phyloP scores from a whole-genome alignment of 352 stramenopile species.

The Globisporangium spiculum region DNA sequence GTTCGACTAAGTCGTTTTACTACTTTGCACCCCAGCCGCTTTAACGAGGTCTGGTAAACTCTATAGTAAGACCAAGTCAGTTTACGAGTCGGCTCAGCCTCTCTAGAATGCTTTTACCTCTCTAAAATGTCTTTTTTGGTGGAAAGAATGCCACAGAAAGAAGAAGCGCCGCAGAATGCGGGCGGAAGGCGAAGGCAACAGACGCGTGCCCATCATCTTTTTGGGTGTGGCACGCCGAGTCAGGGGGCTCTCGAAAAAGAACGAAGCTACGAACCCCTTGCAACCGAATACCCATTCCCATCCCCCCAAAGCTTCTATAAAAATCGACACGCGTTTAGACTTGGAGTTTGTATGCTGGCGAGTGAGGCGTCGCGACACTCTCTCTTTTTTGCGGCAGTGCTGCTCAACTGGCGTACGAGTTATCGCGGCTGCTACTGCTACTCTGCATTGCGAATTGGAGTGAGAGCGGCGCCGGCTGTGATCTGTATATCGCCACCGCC shows the following conservation, averaged over 20 bases:
- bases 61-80: background rate
- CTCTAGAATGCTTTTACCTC: too few relatives aligned
- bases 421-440: too few relatives aligned
- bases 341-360: constrained; percentile 7
- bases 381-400: background rate
- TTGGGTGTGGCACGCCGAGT: constrained; percentile 11
- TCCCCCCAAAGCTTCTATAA: constrained; percentile 11
- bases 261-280: background rate
- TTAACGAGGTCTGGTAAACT: background rate
- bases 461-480: too few relatives aligned
- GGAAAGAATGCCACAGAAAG: background rate
- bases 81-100: background rate
- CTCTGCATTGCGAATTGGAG: too few relatives aligned
- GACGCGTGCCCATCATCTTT: background rate
- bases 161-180: background rate
- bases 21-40: background rate
- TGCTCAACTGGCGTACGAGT: background rate
- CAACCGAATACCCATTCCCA: background rate
- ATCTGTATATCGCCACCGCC: too few relatives aligned
- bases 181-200: background rate
- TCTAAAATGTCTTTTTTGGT: too few relatives aligned
- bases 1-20: background rate
- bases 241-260: background rate
- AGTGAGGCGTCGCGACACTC: background rate
- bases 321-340: constrained; percentile 14